Conservation (phyloP, 306 rosid genomes). For the Lablab purpureus region DNA sequence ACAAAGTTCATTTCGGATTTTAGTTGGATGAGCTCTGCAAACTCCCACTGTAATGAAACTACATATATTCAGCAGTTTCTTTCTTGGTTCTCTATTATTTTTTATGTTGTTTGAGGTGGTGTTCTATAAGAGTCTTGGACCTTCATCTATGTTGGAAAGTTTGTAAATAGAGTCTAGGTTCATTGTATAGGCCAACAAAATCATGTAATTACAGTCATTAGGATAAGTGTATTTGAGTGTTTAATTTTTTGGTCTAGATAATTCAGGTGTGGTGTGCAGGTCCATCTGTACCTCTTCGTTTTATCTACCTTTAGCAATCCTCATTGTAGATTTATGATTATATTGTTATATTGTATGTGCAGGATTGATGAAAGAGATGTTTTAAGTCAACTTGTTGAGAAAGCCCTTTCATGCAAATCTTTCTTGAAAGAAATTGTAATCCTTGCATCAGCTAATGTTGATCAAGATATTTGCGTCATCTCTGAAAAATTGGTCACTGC, state of each 20-base stretch:
- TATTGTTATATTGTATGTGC: conserved; percentile 47
- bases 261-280: background rate
- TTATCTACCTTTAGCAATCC: background rate
- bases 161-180: background rate
- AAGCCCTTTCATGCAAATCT: conserved; percentile 68
- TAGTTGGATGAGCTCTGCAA: conserved; percentile 5
- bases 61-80: conserved; percentile 23
- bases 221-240: background rate
- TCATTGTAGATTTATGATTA: conserved; percentile 11
- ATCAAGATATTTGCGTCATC: conserved; percentile 55
- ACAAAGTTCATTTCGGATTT: background rate
- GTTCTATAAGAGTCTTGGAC: background rate
- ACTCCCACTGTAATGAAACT: conserved; percentile 11
- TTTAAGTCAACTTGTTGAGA: conserved; percentile 68
- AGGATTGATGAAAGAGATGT: conserved; percentile 79
- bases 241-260: background rate
- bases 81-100: conserved; percentile 24
- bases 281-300: background rate
- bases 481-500: conserved; percentile 66
- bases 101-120: background rate
- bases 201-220: background rate
- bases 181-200: background rate
- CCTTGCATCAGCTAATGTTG: conserved; percentile 54
- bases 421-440: conserved; percentile 64
- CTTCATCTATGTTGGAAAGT: background rate